Conservation (phyloP, 2,329 filamentous ascomycete genomes). For the Alternaria sp. region DNA sequence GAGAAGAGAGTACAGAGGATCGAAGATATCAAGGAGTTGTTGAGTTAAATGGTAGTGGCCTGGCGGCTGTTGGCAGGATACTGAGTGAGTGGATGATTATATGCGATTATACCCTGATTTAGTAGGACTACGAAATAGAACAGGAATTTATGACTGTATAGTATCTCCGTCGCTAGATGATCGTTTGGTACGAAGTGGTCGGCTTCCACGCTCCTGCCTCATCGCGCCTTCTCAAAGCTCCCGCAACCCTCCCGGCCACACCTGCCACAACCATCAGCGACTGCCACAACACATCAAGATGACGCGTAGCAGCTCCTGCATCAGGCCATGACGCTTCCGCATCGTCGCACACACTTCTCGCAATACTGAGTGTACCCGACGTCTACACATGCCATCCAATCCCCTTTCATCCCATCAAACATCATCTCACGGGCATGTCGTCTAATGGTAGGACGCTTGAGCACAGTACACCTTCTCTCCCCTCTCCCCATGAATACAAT, state of each 20-base stretch:
- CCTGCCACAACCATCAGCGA: not conserved
- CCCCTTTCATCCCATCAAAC: not conserved
- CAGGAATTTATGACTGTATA: not conserved
- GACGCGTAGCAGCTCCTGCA: not conserved
- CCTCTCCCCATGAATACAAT: too few species aligned
- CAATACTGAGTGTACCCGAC: not conserved
- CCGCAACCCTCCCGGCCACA: not conserved
- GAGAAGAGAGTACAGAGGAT: conserved; percentile 89
- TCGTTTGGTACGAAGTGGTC: not conserved
- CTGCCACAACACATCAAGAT: not conserved
- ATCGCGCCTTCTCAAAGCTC: not conserved
- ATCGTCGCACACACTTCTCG: not conserved
- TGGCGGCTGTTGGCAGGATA: not conserved
- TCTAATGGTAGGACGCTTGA: not conserved
- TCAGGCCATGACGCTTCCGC: not conserved
- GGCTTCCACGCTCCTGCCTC: not conserved
- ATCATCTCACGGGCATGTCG: not conserved
- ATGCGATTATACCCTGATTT: not conserved
- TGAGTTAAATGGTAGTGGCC: conserved; percentile 59
- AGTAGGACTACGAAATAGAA: not conserved
- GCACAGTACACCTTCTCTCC: not conserved
- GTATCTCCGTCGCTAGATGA: not conserved
- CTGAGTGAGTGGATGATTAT: not conserved
- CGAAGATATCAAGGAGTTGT: conserved; percentile 90
- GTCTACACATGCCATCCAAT: not conserved